Base-by-base conservation (phyloP, 2,329 filamentous ascomycete genomes). In the Mollisia scopiformis region DNA sequence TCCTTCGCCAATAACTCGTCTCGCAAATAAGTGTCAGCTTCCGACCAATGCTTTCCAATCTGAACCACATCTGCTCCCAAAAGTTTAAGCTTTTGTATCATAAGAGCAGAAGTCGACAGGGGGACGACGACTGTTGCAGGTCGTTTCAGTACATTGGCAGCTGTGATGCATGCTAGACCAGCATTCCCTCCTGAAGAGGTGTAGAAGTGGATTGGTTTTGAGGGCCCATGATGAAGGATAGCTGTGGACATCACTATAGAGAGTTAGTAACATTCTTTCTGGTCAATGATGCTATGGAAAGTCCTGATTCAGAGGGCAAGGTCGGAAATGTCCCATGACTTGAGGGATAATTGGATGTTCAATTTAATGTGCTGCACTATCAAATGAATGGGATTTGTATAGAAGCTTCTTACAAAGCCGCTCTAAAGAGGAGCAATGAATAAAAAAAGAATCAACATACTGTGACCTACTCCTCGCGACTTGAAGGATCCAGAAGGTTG, bases 401-500 rank as follows among this genome's bases (percentile, higher is more conserved):
- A n/a, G n/a, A n/a, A n/a, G n/a, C n/a, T n/a, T n/a, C n/a, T n/a
- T n/a, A n/a, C n/a, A n/a, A n/a, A n/a, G n/a, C n/a, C n/a, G n/a
- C n/a, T n/a, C n/a, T n/a, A n/a, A n/a, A n/a, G n/a, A n/a, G n/a
- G n/a, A n/a, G n/a, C n/a, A n/a, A n/a, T n/a, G n/a, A n/a, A n/a
- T n/a, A n/a, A n/a, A n/a, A n/a, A n/a, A n/a, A n/a, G n/a, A n/a
- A n/a, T n/a, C n/a, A n/a, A n/a, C n/a, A n/a, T n/a, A n/a, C n/a
- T 83, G 74, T 90, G 85, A 53, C 91, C 90, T 63, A 94, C 85
- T 30, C 89, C 91, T 66, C 86, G 84, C 50, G 90, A 93, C 75
- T 96, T 95, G 85, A 96, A 96, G 39, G 90, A 93, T 65, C 90
- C 90, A 23, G 89, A 90, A 4, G 92, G 92, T 72, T 96, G 92